Evolutionary conservation across 2,329 filamentous ascomycete genomes (phyloP), one percentile per base, ranked within the genome.

Genomic region (Scedosporium minutisporum): DNA sequence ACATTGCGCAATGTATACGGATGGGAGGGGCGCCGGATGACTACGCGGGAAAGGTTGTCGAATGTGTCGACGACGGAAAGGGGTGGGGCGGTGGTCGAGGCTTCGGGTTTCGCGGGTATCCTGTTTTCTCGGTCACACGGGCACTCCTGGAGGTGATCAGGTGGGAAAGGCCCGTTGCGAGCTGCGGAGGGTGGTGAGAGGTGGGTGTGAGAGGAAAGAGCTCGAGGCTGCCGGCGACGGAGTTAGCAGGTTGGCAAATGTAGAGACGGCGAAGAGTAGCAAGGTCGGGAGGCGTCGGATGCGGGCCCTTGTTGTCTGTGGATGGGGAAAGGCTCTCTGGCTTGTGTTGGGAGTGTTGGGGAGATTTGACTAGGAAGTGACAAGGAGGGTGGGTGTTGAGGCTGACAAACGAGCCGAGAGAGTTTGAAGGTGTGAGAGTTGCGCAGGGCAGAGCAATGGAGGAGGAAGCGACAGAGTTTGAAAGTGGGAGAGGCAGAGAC

Each of bases 1-100:
- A 73, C 79, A 82, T 82, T 64, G 62, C 69, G 70, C 25, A 18
- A 25, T 53, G 48, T 53, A 53, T 53, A 12, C 21, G 16, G 48
- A 46, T 46, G 2, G 16, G 44, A 18, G 12, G 29, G 29, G 29
- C 29, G 29, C 29, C 29, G 29, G 29, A 33, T 33, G 29, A 7
- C 29, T 33, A 33, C n/a, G 58, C 12, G 33, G 18, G n/a, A 48
- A 23, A n/a, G 58, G 27, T 58, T 12, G 21, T 16, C 6, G 38
- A 23, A n/a, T 9, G 29, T 9, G 46, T 10, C 27, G 27, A 18
- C 2, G 27, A 21, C 21, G 46, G n/a, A 6, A 51, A 51, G 16
- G 16, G 42, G 58, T 4, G 6, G 25, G 42, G 23, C 18, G 6
- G 6, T 61, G 23, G 46, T 16, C 23, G 10, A 12, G n/a, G 14